Percentiles rank a stretch among this genome's conserved stretches.
Evolutionary conservation across 306 rosid species (phyloP).

Genomic region (Lathyrus tuberosus): DNA sequence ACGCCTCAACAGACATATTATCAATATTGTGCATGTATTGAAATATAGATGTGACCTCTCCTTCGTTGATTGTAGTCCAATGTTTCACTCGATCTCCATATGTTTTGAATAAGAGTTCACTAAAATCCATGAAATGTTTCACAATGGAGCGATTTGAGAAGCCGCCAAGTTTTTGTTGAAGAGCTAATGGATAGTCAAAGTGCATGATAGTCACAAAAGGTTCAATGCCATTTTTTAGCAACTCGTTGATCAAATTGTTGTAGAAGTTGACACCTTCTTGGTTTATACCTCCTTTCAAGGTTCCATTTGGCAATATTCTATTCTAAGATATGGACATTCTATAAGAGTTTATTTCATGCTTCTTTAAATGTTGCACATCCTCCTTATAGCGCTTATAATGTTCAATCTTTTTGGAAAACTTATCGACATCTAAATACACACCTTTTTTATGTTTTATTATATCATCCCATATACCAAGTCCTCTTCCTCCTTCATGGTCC

Average conservation of each 20-base stretch:
- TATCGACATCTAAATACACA: neutral
- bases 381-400: slow-evolving; percentile 44
- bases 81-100: slow-evolving; percentile 56
- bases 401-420: slow-evolving; percentile 26
- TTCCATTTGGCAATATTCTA: slow-evolving; percentile 43
- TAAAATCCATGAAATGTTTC: no score
- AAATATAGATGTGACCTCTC: slow-evolving; percentile 29
- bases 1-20: slow-evolving; percentile 38
- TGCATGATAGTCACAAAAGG: slow-evolving; percentile 38
- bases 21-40: slow-evolving; percentile 39
- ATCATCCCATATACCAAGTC: slow-evolving; percentile 31
- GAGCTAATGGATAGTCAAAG: slow-evolving; percentile 37
- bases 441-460: neutral
- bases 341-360: slow-evolving; percentile 38
- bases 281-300: slow-evolving; percentile 36
- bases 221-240: slow-evolving; percentile 41
- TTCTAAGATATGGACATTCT: slow-evolving; percentile 49
- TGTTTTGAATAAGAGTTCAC: slow-evolving; percentile 35
- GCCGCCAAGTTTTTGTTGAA: neutral
- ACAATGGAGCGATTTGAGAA: no score
- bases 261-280: slow-evolving; percentile 33
- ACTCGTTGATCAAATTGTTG: slow-evolving; percentile 39
- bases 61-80: slow-evolving; percentile 52
- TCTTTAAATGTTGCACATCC: slow-evolving; percentile 39
- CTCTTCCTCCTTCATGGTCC: slow-evolving; percentile 33